Evolutionary conservation across 306 rosid genomes (phyloP), one percentile per base, ranked within the genome.

Genomic region (Malus asiatica): DNA sequence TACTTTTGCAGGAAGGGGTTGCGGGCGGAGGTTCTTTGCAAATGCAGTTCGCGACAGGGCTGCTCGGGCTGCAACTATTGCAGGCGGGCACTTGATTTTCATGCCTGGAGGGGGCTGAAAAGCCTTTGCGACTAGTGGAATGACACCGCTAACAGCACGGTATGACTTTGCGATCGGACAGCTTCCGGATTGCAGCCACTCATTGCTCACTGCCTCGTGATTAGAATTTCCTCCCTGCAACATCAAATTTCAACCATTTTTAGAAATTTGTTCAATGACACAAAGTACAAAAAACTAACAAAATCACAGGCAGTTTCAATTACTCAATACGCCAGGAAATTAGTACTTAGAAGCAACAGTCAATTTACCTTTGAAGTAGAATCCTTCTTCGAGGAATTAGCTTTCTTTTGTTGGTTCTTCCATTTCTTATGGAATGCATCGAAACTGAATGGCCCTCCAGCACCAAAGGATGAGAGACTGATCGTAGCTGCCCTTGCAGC

Each of bases 401-500:
- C 84, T 64, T 93, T 94, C 71, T 65, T 92, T 68, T 92, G 86
- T 84, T 88, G 90, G 71, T 85, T 92, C 85, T 89, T 89, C 90
- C 88, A 92, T 86, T 92, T 95, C 70, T 81, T 86, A 66, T 89
- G 80, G 81, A 95, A 95, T 68, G 91, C 70, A 85, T 88, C 98
- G 81, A 95, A 95, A 79, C 96, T 48, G 63, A 92, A 95, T 65
- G 96, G 91, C 30, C 98, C 95, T 16, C 98, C 93, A 72, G 86
- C 83, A 81, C 98, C 98, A 82, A 95, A 95, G 74, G 98, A 90
- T 33, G 98, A 95, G 59, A 95, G 88, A 53, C 98, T 95, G 80
- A 95, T 95, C 45, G 98, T 95, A 74, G 98, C 98, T 59, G 98
- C 98, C 88, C 81, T 92, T 61, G 98, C 98, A 73, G 98, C 97